Percentiles rank a stretch among this genome's conserved stretches.
Conservation (phyloP, 345 rosid genomes). For the Eucalyptus marginata region DNA sequence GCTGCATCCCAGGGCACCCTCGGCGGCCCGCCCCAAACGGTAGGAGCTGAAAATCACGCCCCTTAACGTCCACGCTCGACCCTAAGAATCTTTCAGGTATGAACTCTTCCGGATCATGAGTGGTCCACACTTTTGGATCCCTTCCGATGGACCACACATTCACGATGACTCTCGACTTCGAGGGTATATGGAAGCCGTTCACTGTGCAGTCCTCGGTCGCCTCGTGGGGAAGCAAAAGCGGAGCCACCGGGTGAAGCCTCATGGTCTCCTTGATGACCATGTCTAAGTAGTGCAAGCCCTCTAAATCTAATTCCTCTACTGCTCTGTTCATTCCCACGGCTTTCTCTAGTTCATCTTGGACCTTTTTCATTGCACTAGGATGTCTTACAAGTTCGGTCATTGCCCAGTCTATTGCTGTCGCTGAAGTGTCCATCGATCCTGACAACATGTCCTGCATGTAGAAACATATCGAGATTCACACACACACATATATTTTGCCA, state of each 20-base stretch:
- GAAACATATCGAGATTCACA: no score
- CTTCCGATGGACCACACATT: slow-evolving; percentile 35
- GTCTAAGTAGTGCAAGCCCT: slow-evolving; percentile 11
- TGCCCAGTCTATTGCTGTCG: slow-evolving; percentile 20
- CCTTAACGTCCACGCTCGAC: slow-evolving; percentile 7
- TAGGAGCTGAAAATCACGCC: slow-evolving; percentile 26
- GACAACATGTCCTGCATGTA: slow-evolving; percentile 11
- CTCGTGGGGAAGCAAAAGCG: slow-evolving; percentile 16
- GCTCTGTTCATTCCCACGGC: slow-evolving; percentile 20
- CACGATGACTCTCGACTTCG: slow-evolving; percentile 10
- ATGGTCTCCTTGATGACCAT: slow-evolving; percentile 35
- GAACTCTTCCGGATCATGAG: slow-evolving; percentile 15
- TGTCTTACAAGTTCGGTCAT: slow-evolving; percentile 18
- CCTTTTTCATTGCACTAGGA: slow-evolving; percentile 11
- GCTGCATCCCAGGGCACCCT: slow-evolving; percentile 28
- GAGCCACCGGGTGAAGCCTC: slow-evolving; percentile 34
- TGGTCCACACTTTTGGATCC: slow-evolving; percentile 15
- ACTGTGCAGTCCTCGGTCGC: slow-evolving; percentile 14
- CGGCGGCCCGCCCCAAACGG: slow-evolving; percentile 40
- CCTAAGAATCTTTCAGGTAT: slow-evolving; percentile 30
- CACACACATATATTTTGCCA: no score
- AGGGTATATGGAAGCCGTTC: slow-evolving; percentile 15
- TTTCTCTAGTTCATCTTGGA: slow-evolving; percentile 21
- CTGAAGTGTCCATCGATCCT: slow-evolving; percentile 14
- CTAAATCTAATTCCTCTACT: slow-evolving; percentile 38